Percentiles rank a stretch among this genome's conserved stretches.
Evolutionary conservation across 345 rosid species (phyloP).

Genomic region (Isatis tinctoria): DNA sequence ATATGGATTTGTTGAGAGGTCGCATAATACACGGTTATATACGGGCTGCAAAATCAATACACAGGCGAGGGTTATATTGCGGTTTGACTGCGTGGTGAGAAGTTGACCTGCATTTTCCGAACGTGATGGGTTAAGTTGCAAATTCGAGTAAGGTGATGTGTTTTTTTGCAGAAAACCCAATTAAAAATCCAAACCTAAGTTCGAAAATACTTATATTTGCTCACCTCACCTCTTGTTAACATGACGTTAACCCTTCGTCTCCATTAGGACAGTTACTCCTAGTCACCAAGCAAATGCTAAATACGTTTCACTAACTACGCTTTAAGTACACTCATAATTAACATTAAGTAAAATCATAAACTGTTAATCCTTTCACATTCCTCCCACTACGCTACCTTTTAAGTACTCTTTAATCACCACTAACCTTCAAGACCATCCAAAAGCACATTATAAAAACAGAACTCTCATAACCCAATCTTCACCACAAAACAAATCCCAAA

Average conservation of each 20-base stretch:
- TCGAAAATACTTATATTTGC: not conserved
- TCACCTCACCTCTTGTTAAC: not conserved
- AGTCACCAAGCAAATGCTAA: not conserved
- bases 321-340: not conserved
- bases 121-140: too few relatives aligned
- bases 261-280: not conserved
- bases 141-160: too few relatives aligned
- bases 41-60: too few relatives aligned
- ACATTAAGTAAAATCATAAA: not conserved
- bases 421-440: not conserved
- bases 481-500: not conserved
- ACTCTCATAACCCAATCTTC: not conserved
- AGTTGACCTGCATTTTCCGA: too few relatives aligned
- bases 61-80: too few relatives aligned
- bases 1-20: too few relatives aligned
- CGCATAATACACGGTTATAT: too few relatives aligned
- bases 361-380: conserved; percentile 10
- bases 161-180: too few relatives aligned
- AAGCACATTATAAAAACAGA: not conserved
- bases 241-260: not conserved
- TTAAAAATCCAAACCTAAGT: not conserved
- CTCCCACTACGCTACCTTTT: not conserved
- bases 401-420: not conserved
- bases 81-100: too few relatives aligned
- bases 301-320: not conserved